Evolutionary conservation across 352 stramenopile species (phyloP).

Genomic region (Phytophthora fragariaefolia): DNA sequence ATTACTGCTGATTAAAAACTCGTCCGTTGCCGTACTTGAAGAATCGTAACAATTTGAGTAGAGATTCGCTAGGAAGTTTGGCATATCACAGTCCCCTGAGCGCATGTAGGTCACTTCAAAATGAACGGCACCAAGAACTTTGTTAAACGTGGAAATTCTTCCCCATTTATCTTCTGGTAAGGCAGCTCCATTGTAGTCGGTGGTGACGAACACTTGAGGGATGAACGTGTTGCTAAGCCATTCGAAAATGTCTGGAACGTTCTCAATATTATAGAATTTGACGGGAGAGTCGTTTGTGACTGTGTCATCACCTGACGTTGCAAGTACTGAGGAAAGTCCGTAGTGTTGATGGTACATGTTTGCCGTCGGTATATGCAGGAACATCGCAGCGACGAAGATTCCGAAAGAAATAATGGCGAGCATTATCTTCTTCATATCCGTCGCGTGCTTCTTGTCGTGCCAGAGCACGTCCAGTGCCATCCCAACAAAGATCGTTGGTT

Average conservation of each 20-base stretch:
- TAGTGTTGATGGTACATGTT: constrained; percentile 43
- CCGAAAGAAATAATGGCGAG: constrained; percentile 46
- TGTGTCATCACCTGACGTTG: constrained; percentile 51
- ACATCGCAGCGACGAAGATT: constrained; percentile 52
- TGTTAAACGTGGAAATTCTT: constrained; percentile 46
- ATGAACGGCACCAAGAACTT: constrained; percentile 44
- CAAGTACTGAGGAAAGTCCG: constrained; percentile 40
- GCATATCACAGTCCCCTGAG: constrained; percentile 25
- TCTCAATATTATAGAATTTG: constrained; percentile 56
- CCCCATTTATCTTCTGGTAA: constrained; percentile 37
- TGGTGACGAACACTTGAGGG: constrained; percentile 51
- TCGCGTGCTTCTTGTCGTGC: constrained; percentile 50
- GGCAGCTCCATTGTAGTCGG: constrained; percentile 47
- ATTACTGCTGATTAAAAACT: constrained; percentile 42
- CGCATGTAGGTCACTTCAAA: constrained; percentile 35
- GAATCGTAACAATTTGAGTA: constrained; percentile 50
- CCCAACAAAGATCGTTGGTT: constrained; percentile 15
- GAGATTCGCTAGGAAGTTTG: constrained; percentile 36
- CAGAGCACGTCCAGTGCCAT: constrained; percentile 48
- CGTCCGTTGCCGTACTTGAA: constrained; percentile 17
- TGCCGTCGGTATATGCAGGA: constrained; percentile 46
- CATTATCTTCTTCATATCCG: constrained; percentile 42
- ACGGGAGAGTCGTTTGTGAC: constrained; percentile 46
- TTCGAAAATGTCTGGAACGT: constrained; percentile 44
- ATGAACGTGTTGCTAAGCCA: constrained; percentile 57